Percentiles rank a stretch among this genome's conserved stretches.
Conservation (phyloP, 2,329 filamentous ascomycete genomes). For the Talaromyces sp. region DNA sequence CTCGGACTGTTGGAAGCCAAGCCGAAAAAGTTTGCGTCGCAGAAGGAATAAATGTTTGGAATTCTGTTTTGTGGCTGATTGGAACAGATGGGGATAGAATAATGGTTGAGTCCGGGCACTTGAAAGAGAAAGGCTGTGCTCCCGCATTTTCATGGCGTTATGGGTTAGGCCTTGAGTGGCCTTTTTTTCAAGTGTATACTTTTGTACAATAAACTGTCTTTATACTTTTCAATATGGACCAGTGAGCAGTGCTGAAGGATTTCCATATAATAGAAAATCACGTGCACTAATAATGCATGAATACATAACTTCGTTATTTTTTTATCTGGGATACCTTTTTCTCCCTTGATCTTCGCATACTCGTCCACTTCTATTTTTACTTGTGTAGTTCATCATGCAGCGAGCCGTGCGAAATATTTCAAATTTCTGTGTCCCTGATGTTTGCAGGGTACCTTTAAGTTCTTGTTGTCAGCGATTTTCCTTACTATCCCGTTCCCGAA, state of each 20-base stretch:
- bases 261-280: background rate
- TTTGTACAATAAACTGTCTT: background rate
- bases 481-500: background rate
- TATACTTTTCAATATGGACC: background rate
- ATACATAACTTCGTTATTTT: background rate
- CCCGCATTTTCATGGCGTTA: background rate
- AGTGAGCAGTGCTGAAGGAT: background rate
- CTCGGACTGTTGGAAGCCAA: constrained; percentile 11
- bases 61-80: background rate
- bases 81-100: background rate
- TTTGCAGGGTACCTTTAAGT: background rate
- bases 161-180: background rate
- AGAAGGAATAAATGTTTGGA: constrained; percentile 5
- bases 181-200: background rate
- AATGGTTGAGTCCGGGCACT: background rate
- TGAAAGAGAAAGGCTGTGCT: background rate
- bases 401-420: background rate
- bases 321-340: too few relatives aligned
- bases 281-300: background rate
- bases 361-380: background rate
- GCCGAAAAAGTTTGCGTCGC: constrained; percentile 7
- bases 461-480: background rate
- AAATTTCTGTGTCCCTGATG: background rate
- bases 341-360: too few relatives aligned
- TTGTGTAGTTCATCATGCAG: background rate